Evolutionary conservation across 371 early-diverging fungal species (phyloP).

Genomic region (Mucor racemosus): DNA sequence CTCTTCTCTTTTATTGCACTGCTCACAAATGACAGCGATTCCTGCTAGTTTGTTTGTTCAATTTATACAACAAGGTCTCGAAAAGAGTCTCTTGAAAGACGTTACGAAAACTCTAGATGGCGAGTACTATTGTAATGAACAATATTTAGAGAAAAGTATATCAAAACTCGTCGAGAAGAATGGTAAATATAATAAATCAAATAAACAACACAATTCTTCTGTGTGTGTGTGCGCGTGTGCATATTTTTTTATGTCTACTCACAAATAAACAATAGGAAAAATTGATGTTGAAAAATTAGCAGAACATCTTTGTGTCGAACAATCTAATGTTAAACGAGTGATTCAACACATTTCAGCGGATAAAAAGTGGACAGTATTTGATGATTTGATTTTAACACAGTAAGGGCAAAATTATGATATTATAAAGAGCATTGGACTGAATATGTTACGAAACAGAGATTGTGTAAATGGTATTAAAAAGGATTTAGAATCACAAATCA

Average conservation of each 20-base stretch:
- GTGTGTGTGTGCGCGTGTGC: background rate
- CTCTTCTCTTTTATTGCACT: background rate
- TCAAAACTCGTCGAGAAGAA: constrained; percentile 1
- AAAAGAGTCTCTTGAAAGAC: constrained; percentile 13
- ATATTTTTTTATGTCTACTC: background rate
- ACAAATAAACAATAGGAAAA: constrained; percentile 13
- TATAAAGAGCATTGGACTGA: background rate
- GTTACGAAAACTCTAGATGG: constrained; percentile 23
- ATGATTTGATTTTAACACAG: constrained; percentile 30
- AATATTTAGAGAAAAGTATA: constrained; percentile 10
- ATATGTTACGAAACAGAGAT: background rate
- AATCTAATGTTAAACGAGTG: background rate
- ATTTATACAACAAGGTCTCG: constrained; percentile 26
- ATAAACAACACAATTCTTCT: background rate
- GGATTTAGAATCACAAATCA: background rate
- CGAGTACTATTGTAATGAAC: constrained; percentile 15
- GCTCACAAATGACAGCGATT: constrained; percentile 12
- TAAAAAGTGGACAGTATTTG: constrained; percentile 17
- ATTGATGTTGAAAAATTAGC: constrained; percentile 17
- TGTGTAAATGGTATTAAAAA: background rate
- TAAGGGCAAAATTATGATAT: constrained; percentile 2
- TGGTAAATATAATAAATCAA: constrained; percentile 2
- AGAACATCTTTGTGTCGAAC: constrained; percentile 4
- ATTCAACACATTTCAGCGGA: constrained; percentile 6
- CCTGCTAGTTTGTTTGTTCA: constrained; percentile 16